A percentile compares a stretch with the other conserved stretches of the same genome.
Conservation (phyloP, 805 yeast genomes). For the Torulaspora quercuum region DNA sequence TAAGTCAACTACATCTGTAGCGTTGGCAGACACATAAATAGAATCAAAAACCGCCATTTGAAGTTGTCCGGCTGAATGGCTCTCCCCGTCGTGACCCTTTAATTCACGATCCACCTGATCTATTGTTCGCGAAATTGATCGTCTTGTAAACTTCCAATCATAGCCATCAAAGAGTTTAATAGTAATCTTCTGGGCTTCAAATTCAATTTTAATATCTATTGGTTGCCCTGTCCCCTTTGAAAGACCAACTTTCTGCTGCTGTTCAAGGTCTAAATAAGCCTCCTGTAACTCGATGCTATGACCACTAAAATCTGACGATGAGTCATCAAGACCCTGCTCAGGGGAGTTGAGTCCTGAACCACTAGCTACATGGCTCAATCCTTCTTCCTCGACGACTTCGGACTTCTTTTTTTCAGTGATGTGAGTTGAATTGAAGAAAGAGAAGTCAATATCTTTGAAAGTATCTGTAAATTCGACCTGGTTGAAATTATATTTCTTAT, state of each 20-base stretch:
- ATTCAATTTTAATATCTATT: conserved; percentile 16
- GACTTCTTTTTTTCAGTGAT: conserved; percentile 12
- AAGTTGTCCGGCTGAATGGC: conserved; percentile 10
- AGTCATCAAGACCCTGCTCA: conserved; percentile 7
- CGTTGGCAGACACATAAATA: conserved; percentile 62
- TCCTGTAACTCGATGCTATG: conserved; percentile 15
- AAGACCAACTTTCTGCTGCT: conserved; percentile 3
- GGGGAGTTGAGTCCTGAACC: conserved; percentile 18
- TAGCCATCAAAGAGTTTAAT: conserved; percentile 79
- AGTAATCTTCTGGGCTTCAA: conserved; percentile 39
- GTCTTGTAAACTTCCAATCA: conserved; percentile 82
- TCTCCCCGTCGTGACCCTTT: conserved; percentile 14
- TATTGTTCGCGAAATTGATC: conserved; percentile 61
- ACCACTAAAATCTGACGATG: conserved; percentile 11
- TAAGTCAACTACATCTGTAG: conserved; percentile 44
- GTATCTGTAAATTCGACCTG: conserved; percentile 37
- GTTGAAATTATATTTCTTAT: conserved; percentile 50
- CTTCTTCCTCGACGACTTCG: conserved; percentile 25
- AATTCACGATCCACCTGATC: conserved; percentile 52
- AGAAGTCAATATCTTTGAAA: conserved; percentile 40
- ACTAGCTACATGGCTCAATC: conserved; percentile 18
- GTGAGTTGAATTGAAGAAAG: conserved; percentile 23
- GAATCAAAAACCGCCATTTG: conserved; percentile 55
- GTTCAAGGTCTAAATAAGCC: conserved; percentile 18
- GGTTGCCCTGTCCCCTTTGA: conserved; percentile 1